Base-by-base conservation (phyloP, 768 basidiomycete species). In the Lentinula aciculospora region DNA sequence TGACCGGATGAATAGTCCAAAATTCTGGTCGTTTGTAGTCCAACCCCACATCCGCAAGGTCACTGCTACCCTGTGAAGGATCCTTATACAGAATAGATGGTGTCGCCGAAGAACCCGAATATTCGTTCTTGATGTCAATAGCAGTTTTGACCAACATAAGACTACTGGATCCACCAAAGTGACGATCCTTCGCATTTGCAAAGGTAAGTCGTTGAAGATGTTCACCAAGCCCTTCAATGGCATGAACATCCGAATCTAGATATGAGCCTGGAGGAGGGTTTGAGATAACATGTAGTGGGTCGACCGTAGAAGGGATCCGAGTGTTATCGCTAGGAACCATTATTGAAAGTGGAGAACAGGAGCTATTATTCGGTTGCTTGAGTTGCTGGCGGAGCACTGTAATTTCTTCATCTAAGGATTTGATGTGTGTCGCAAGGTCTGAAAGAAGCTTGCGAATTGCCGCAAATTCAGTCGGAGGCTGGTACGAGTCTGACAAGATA, bases 41-140 rank as follows among this genome's bases (percentile, higher is more conserved):
- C 3, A 27, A 19, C n/a, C 29, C 46, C 2, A 39, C 19, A 51
- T 4, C 21, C 23, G 6, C 21, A 9, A 2, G 4, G 19, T 32
- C 25, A 27, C 5, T 13, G 21, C 9, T 7, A 21, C 36, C 32
- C 2, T 34, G 8, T 34, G 6, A 34, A 34, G 31, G 23, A 53
- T 37, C 32, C 13, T 34, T 21, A 23, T 15, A 23, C 13, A 8
- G 29, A 25, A 1, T 9, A 10, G 25, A 56, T 3, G 42, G n/a
- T 10, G 21, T 2, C 3, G 23, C 13, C 5, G 54, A 36, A 29
- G 31, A 19, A 15, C 34, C 32, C n/a, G 67, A 68, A 12, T 65
- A 64, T 51, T 74, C 71, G 40, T 71, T 66, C 61, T 76, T 79
- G 40, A 80, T 63, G 48, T 74, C 71, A 17, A 77, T 69, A 12